Evolutionary conservation across 305 asterid genomes (phyloP).

Genomic region (Solanum aculeatissimum): DNA sequence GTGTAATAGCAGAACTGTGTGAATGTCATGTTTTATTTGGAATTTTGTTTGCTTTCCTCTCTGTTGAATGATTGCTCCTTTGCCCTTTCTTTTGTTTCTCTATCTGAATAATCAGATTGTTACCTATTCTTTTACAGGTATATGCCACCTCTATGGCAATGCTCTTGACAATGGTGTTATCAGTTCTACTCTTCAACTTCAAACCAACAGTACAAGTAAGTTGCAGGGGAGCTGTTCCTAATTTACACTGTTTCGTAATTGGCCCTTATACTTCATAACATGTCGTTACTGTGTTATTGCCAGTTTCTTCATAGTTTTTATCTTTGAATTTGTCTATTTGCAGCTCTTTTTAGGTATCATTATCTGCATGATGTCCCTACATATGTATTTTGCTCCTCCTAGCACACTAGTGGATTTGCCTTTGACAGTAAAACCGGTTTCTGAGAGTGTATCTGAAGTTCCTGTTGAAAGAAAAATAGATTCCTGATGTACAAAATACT

Average conservation of each 20-base stretch:
- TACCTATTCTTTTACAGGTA: slow-evolving; percentile 32
- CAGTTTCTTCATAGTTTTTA: background rate
- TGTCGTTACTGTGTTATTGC: background rate
- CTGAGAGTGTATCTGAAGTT: slow-evolving; percentile 41
- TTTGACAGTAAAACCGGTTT: slow-evolving; percentile 36
- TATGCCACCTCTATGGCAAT: slow-evolving; percentile 98
- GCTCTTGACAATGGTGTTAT: slow-evolving; percentile 77
- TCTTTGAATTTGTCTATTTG: slow-evolving; percentile 4
- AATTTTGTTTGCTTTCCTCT: background rate
- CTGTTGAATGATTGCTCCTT: background rate
- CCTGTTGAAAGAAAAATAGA: slow-evolving; percentile 55
- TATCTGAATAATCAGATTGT: background rate
- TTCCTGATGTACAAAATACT: slow-evolving; percentile 25
- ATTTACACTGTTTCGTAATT: background rate
- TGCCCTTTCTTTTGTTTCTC: background rate
- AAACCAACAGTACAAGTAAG: slow-evolving; percentile 77
- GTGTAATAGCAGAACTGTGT: background rate
- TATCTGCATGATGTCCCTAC: slow-evolving; percentile 91
- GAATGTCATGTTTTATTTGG: background rate
- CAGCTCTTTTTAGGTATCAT: slow-evolving; percentile 89
- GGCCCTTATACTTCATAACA: background rate
- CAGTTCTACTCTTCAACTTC: slow-evolving; percentile 77
- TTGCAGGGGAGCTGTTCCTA: background rate
- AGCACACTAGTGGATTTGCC: slow-evolving; percentile 72
- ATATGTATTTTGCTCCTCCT: slow-evolving; percentile 94